Base-by-base conservation (phyloP, 352 stramenopile species). In the Phytophthora pluvialis region DNA sequence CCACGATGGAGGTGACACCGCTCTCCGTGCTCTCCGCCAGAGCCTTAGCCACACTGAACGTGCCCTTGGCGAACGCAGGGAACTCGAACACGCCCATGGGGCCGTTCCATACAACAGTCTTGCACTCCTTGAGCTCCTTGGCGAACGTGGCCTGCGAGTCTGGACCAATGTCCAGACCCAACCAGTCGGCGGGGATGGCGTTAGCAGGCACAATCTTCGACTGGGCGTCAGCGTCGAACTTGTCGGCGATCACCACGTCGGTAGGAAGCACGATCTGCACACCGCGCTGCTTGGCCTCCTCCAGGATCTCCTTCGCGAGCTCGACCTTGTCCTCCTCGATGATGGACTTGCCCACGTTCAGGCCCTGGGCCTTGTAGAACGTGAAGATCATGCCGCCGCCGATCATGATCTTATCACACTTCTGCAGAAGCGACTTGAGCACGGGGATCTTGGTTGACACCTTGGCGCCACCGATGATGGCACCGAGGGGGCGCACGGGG, bases 21-120 rank as follows among this genome's bases (percentile, higher is more conserved):
- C 65, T 75, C 40, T 80, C 72, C 10, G 91, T 97, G 58, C 92
- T 91, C 29, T 97, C 80, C 6, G 94, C 97, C 43, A 99, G 77
- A 59, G 95, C 83, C 66, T 98, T 78, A 15, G 93, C 96, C 29
- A 99, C 83, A 32, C 79, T 78, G 52, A 97, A 91, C 11, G 97
- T 99, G 62, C 97, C 97, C 59, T 88, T 88, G 7, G 95, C 94
- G 75, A 99, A 99, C 57, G 96, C 83, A 38, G 95, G 83, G 77
- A 99, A 98, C 78, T 99, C 97, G 69, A 99, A 99, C 2, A 99
- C 97, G 45, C 97, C 97, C 95, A 99, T 99, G 13, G 97, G 97
- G 2, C 92, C 92, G 60, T 98, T 98, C 91, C 90, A 98, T n/a
- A 97, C 82, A 40, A 78, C 67, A 29, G 91, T 97, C 66, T 97